A percentile compares a stretch with the other conserved stretches of the same genome.
These are phyloP conservation scores for Coemansia sp. DNA, from an alignment of 192 early-diverging fungal species.

Conservation along the genomic window DNA sequence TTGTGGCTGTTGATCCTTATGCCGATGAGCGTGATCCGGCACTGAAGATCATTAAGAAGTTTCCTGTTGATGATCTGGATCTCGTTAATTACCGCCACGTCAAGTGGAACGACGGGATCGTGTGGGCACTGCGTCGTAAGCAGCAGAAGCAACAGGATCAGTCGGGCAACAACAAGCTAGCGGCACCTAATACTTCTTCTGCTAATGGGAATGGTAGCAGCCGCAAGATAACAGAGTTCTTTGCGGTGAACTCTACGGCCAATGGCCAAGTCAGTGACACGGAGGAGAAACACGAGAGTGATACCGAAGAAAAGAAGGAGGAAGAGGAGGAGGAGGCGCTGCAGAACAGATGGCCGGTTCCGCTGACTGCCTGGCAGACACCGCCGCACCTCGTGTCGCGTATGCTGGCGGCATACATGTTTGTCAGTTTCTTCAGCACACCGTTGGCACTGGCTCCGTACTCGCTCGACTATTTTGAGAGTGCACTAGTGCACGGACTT, in stretches of 20 bases:
- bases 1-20: slow-evolving; percentile 39
- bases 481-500: slow-evolving; percentile 58
- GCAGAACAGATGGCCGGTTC: slow-evolving; percentile 33
- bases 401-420: slow-evolving; percentile 38
- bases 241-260: slow-evolving; percentile 2
- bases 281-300: background rate
- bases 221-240: slow-evolving; percentile 42
- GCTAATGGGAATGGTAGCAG: slow-evolving; percentile 13
- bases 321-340: slow-evolving; percentile 21
- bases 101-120: slow-evolving; percentile 24
- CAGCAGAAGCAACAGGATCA: slow-evolving; percentile 7
- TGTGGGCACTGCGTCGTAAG: slow-evolving; percentile 30
- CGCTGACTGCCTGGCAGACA: slow-evolving; percentile 39
- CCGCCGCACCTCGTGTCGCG: slow-evolving; percentile 35
- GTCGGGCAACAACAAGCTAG: slow-evolving; percentile 14
- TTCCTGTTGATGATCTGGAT: slow-evolving; percentile 86
- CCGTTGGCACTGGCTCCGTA: slow-evolving; percentile 70
- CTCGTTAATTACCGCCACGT: slow-evolving; percentile 56
- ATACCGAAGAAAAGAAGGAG: slow-evolving; percentile 7
- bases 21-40: slow-evolving; percentile 32
- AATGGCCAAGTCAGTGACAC: background rate
- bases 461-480: slow-evolving; percentile 76
- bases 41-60: slow-evolving; percentile 58
- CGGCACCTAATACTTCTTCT: background rate
- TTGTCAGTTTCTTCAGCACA: slow-evolving; percentile 54